These are phyloP conservation scores for Medicago ruthenica DNA, from an alignment of 306 rosid genomes.

Conservation along the genomic window DNA sequence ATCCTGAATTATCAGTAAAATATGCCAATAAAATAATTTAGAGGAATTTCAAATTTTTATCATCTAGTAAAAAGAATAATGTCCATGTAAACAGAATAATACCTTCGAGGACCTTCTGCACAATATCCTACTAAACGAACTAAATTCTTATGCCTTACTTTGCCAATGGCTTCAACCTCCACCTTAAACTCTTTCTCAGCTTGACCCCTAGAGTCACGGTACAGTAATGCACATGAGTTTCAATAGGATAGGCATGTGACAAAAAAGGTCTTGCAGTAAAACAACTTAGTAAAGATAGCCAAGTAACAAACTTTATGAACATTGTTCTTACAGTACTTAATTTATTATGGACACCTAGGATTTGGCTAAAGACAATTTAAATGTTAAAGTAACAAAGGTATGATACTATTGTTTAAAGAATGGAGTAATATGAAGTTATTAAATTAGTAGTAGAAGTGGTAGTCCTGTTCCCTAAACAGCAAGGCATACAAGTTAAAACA, in stretches of 20 bases:
- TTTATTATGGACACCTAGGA: neutral
- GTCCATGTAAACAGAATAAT: slow-evolving; percentile 39
- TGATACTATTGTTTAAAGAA: neutral
- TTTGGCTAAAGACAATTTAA: slow-evolving; percentile 11
- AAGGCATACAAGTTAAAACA: slow-evolving; percentile 18
- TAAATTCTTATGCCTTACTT: slow-evolving; percentile 95
- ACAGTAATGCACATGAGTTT: slow-evolving; percentile 33
- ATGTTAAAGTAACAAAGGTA: neutral
- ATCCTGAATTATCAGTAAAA: slow-evolving; percentile 59
- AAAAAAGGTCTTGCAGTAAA: neutral
- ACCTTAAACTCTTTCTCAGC: slow-evolving; percentile 96
- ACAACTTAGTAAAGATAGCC: slow-evolving; percentile 15
- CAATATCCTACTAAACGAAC: slow-evolving; percentile 93
- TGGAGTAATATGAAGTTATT: neutral
- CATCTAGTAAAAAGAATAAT: slow-evolving; percentile 9
- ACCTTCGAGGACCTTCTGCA: slow-evolving; percentile 93
- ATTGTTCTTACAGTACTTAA: neutral
- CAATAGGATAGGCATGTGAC: neutral
- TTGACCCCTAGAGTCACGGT: slow-evolving; percentile 71
- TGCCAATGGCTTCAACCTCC: slow-evolving; percentile 99
- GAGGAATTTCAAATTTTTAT: slow-evolving; percentile 14
- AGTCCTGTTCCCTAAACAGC: slow-evolving; percentile 9
- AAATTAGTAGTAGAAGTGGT: neutral
- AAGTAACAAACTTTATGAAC: slow-evolving; percentile 12
- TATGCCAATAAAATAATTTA: neutral